Evolutionary conservation across 331 rosid genomes (phyloP).

Genomic region (Quercus phellos): DNA sequence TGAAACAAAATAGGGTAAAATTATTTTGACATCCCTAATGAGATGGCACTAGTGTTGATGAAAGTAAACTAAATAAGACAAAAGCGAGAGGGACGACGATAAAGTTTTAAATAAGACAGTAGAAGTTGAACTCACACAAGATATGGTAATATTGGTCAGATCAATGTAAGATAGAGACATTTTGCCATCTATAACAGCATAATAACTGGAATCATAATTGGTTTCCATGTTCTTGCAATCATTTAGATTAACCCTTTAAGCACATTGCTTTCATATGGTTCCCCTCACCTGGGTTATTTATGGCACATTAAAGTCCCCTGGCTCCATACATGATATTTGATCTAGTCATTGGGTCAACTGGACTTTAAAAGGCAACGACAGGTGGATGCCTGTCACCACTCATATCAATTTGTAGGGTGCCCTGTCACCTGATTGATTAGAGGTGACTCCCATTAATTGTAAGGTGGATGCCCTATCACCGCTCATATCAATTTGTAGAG

Average conservation of each 20-base stretch:
- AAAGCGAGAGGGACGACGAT: rapidly evolving
- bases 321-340: not conserved
- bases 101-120: too few relatives aligned
- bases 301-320: not conserved
- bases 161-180: too few relatives aligned
- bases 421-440: not conserved
- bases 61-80: too few relatives aligned
- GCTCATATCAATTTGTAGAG: not conserved
- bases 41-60: too few relatives aligned
- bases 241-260: not conserved
- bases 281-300: not conserved
- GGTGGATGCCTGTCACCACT: constrained; percentile 16
- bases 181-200: too few relatives aligned
- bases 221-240: too few relatives aligned
- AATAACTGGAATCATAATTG: too few relatives aligned
- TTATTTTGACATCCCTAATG: too few relatives aligned
- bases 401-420: not conserved
- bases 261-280: not conserved
- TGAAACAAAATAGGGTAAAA: too few relatives aligned
- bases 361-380: not conserved
- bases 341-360: not conserved
- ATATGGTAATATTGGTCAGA: too few relatives aligned
- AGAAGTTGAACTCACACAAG: too few relatives aligned
- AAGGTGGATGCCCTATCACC: constrained; percentile 8
- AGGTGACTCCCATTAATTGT: not conserved